Percentiles rank a stretch among this genome's conserved stretches.
Conservation (phyloP, 2,329 filamentous ascomycete genomes). For the Sporothrix luriei region DNA sequence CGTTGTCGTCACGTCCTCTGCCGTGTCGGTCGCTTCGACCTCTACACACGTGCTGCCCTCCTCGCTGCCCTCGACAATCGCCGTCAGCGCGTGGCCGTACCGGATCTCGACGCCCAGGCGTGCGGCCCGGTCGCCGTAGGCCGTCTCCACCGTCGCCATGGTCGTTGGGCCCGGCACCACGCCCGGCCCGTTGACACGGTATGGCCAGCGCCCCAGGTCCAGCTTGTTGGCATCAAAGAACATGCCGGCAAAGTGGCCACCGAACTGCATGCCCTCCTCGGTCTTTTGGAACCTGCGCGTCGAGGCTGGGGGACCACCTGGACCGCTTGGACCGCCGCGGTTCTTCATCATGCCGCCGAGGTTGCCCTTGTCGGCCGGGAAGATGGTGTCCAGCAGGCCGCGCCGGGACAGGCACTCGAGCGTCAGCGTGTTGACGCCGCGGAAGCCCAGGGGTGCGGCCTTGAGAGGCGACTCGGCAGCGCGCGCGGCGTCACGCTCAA, state of each 20-base stretch:
- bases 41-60: constrained; percentile 38
- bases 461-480: constrained; percentile 41
- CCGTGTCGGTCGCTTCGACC: constrained; percentile 33
- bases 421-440: constrained; percentile 44
- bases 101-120: constrained; percentile 41
- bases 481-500: constrained; percentile 40
- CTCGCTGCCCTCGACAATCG: constrained; percentile 36
- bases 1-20: background rate
- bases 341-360: constrained; percentile 23
- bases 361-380: constrained; percentile 30
- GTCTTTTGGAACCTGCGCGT: constrained; percentile 33
- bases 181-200: constrained; percentile 42
- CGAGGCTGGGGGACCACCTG: constrained; percentile 1
- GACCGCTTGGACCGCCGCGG: background rate
- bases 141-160: constrained; percentile 38
- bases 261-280: constrained; percentile 40
- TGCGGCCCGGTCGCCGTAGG: constrained; percentile 37
- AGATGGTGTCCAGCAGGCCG: constrained; percentile 43
- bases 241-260: constrained; percentile 44
- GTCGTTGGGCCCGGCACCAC: constrained; percentile 36
- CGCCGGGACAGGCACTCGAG: constrained; percentile 46
- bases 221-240: constrained; percentile 39
- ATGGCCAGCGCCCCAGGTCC: constrained; percentile 41
- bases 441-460: constrained; percentile 38
- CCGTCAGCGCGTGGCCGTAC: constrained; percentile 33